These are phyloP conservation scores for Cymbopogon flexuosus DNA, from an alignment of 202 grass and related monocot genomes.

Conservation along the genomic window DNA sequence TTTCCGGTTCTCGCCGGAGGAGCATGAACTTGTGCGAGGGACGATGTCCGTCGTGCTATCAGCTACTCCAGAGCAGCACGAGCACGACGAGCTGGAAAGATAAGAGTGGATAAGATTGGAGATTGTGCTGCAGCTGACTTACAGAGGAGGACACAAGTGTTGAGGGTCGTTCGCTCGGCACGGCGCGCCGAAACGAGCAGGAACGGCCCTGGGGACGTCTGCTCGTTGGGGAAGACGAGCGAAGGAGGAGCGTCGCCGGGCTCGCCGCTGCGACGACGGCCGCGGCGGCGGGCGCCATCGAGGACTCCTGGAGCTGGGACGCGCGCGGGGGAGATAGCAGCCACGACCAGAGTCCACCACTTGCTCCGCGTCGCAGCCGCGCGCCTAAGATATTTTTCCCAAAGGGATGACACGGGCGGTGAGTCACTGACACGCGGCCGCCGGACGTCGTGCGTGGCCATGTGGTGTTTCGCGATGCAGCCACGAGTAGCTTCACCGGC, in stretches of 20 bases:
- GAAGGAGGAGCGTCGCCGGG: conserved; percentile 15
- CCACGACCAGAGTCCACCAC: not conserved
- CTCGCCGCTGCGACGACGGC: not conserved
- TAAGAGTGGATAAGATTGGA: not conserved
- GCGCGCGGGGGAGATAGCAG: not conserved
- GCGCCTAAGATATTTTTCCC: conserved; percentile 33
- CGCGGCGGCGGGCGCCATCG: conserved; percentile 46
- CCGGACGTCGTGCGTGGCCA: too few relatives aligned
- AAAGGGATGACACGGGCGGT: not conserved
- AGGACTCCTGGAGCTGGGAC: not conserved
- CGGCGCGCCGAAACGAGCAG: not conserved
- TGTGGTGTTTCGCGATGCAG: too few relatives aligned
- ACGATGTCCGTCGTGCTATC: not conserved
- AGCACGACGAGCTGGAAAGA: not conserved
- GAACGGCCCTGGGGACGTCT: not conserved
- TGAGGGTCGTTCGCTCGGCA: not conserved
- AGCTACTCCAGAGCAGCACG: not conserved
- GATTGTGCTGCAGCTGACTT: not conserved
- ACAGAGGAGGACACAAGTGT: not conserved
- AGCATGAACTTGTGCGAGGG: not conserved
- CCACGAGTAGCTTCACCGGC: too few relatives aligned
- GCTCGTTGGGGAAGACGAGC: not conserved
- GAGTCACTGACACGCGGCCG: too few relatives aligned
- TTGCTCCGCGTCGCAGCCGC: not conserved
- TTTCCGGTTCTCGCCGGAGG: not conserved